These are phyloP conservation scores for Venturiaceae sp. DNA, from an alignment of 2,329 filamentous ascomycete species.

Conservation along the genomic window DNA sequence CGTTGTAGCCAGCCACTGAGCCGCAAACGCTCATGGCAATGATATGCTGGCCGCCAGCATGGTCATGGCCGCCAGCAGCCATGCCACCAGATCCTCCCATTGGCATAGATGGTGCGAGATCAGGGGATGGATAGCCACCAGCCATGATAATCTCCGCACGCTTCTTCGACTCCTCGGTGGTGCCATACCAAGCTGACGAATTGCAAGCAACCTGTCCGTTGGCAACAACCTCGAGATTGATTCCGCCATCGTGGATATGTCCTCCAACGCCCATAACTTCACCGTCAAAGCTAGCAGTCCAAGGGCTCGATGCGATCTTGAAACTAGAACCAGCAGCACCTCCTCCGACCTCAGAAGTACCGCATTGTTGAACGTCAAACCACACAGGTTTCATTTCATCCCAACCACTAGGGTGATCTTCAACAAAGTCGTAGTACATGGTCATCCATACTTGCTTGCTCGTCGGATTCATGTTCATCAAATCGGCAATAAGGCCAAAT, in stretches of 20 bases:
- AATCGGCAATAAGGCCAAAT: background rate
- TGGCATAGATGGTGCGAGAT: background rate
- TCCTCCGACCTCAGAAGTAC: background rate
- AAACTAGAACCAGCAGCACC: background rate
- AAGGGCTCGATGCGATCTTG: background rate
- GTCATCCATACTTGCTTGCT: background rate
- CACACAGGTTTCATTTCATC: background rate
- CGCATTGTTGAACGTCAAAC: constrained; percentile 2
- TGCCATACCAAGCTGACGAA: background rate
- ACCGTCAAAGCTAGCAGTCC: constrained; percentile 2
- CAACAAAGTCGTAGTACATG: constrained; percentile 1
- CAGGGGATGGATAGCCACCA: background rate
- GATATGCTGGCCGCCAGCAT: background rate
- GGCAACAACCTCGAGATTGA: background rate
- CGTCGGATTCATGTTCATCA: constrained; percentile 3
- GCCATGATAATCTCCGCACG: background rate
- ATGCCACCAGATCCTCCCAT: background rate
- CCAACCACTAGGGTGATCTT: background rate
- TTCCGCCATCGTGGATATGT: constrained; percentile 3
- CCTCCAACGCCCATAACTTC: background rate
- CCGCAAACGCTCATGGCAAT: background rate
- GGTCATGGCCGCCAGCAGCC: background rate
- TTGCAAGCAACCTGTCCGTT: constrained; percentile 3
- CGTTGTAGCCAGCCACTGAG: background rate
- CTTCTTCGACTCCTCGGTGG: background rate